Evolutionary conservation across 306 rosid genomes (phyloP).

Genomic region (Canavalia gladiata): DNA sequence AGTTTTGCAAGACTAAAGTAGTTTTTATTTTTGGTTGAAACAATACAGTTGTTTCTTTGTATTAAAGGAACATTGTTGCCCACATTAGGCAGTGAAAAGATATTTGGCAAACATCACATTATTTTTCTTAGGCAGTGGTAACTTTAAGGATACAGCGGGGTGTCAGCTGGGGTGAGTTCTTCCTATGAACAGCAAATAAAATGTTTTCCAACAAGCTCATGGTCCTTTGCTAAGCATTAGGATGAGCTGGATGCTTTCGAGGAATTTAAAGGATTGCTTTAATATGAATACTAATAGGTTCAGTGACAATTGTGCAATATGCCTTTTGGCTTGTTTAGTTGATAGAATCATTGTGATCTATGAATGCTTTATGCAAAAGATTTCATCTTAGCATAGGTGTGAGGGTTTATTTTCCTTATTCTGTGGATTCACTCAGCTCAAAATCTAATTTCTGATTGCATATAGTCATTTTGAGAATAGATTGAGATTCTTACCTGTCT

Average conservation of each 20-base stretch:
- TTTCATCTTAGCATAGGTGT: conserved; percentile 30
- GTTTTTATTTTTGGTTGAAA: conserved; percentile 8
- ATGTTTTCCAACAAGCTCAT: conserved; percentile 12
- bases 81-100: conserved; percentile 11
- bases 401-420: conserved; percentile 20
- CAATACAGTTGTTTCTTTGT: background rate
- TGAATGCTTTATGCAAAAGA: conserved; percentile 16
- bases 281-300: background rate
- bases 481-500: conserved; percentile 45
- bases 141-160: conserved; percentile 29
- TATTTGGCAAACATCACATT: background rate
- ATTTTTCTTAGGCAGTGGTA: conserved; percentile 29
- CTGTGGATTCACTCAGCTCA: background rate
- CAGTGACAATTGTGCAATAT: background rate
- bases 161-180: background rate
- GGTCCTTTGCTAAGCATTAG: conserved; percentile 17
- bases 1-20: conserved; percentile 31
- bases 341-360: background rate
- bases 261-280: conserved; percentile 29
- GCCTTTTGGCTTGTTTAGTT: conserved; percentile 16
- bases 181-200: conserved; percentile 24
- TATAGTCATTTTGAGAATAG: conserved; percentile 20
- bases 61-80: conserved; percentile 12
- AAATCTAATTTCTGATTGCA: conserved; percentile 24
- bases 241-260: conserved; percentile 4